Base-by-base conservation (phyloP, 2,329 filamentous ascomycete species). In the Ustulina deusta region DNA sequence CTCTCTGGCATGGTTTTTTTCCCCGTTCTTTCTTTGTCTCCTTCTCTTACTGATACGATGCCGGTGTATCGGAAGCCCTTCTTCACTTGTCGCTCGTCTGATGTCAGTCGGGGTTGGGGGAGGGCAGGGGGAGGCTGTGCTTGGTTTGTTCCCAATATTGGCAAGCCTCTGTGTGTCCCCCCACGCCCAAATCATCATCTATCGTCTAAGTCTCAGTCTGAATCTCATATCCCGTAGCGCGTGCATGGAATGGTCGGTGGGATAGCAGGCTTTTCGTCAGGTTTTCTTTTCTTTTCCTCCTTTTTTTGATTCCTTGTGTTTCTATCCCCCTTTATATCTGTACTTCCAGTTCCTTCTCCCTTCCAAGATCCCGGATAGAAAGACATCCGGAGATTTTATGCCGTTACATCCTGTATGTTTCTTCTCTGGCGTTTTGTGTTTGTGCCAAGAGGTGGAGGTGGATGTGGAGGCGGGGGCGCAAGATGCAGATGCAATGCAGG, bases 401-500 rank as follows among this genome's bases (percentile, higher is more conserved):
- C 10, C 56, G 65, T 49, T 10, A 38, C 42, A 27, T 42, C 46
- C 32, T 48, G 64, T 55, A 60, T 48, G 29, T 60, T 36, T 27
- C 22, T 54, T 61, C 38, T 36, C 17, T 25, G 42, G 57, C 57
- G 57, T 57, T 65, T 58, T 27, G 22, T 40, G 42, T 29, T 46
- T 48, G 44, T 54, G 62, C 36, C n/a, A 61, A 56, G 44, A 51
- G 56, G 56, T 36, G 32, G 49, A 46, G n/a, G 46, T 46, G 44
- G 34, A 56, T 54, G 55, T 13, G 27, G 38, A 51, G 20, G 51
- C 44, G 40, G 34, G 56, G 55, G 48, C 48, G 54, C 48, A 55
- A 55, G 20, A 40, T 64, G 48, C 56, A 44, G 63, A 52, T 58
- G 61, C 57, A 48, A 57, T 52, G 62, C 58, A 49, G 7, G 38